A percentile compares a stretch with the other conserved stretches of the same genome.
Conservation (phyloP, 495 filamentous ascomycete species). For the Clavariopsis aquatica region DNA sequence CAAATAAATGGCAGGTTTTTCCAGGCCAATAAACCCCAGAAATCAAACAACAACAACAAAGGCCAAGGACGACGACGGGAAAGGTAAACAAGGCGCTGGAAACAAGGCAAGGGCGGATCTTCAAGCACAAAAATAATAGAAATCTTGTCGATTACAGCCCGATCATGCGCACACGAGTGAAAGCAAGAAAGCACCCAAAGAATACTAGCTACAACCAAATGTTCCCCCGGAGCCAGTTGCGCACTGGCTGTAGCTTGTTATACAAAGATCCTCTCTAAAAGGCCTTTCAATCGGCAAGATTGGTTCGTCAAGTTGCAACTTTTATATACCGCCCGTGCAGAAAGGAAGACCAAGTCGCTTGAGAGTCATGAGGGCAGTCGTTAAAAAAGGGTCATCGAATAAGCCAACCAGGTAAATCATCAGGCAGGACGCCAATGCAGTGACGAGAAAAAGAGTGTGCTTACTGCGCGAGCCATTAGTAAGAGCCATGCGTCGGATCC, state of each 20-base stretch:
- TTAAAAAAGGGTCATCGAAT: conserved; percentile 32
- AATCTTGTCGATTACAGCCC: conserved; percentile 31
- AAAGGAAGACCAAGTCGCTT: conserved; percentile 28
- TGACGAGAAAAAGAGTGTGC: conserved; percentile 31
- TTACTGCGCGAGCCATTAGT: conserved; percentile 34
- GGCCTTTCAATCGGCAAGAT: conserved; percentile 26
- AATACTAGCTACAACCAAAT: conserved; percentile 36
- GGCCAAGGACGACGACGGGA: conserved; percentile 7
- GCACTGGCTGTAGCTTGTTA: conserved; percentile 32
- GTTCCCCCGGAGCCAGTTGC: conserved; percentile 23
- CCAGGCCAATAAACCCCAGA: conserved; percentile 1
- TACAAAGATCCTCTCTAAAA: conserved; percentile 31
- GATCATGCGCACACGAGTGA: conserved; percentile 27
- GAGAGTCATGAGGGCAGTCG: conserved; percentile 38
- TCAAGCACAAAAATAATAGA: conserved; percentile 31
- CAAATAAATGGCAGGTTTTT: background rate
- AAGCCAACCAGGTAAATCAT: conserved; percentile 28
- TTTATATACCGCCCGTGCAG: conserved; percentile 35
- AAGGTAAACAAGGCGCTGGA: conserved; percentile 35
- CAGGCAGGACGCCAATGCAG: conserved; percentile 22
- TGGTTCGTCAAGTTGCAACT: conserved; percentile 36
- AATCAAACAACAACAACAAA: conserved; percentile 18
- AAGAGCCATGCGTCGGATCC: background rate
- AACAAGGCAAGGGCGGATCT: conserved; percentile 32
- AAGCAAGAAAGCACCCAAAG: conserved; percentile 24